Evolutionary conservation across 306 rosid genomes (phyloP).

Genomic region (Rosa rugosa): DNA sequence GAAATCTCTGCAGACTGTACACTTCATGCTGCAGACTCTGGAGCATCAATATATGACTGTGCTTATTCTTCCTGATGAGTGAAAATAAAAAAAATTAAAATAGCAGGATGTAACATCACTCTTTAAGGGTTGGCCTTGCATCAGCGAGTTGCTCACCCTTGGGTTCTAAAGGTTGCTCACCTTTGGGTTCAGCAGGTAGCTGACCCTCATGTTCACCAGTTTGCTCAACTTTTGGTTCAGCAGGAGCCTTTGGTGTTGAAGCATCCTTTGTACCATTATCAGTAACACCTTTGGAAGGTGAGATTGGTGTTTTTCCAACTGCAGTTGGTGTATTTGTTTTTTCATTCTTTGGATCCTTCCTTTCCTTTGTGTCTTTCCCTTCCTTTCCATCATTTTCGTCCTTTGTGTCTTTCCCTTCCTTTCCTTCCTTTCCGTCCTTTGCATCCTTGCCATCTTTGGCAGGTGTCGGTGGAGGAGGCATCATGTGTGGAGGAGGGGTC

Average conservation of each 20-base stretch:
- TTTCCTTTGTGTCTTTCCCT: conserved; percentile 11
- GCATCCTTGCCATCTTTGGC: conserved; percentile 51
- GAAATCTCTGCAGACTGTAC: conserved; percentile 29
- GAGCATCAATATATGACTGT: conserved; percentile 38
- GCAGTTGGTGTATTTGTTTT: conserved; percentile 43
- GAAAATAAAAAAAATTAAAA: conserved; percentile 16
- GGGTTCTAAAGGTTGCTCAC: background rate
- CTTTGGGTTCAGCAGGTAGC: conserved; percentile 25
- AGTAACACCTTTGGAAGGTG: conserved; percentile 41
- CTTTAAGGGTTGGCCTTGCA: conserved; percentile 34
- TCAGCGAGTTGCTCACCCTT: conserved; percentile 37
- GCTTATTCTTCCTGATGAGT: conserved; percentile 55
- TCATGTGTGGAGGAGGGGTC: conserved; percentile 85
- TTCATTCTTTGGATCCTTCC: conserved; percentile 31
- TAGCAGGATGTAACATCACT: conserved; percentile 25
- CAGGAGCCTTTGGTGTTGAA: conserved; percentile 36
- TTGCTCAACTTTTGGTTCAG: conserved; percentile 37
- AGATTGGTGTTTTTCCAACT: conserved; percentile 30
- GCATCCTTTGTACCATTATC: conserved; percentile 30
- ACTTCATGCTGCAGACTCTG: conserved; percentile 40
- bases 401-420: conserved; percentile 26
- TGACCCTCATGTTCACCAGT: conserved; percentile 3
- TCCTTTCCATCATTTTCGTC: background rate
- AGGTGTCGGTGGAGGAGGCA: conserved; percentile 76
- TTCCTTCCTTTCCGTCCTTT: conserved; percentile 2